Evolutionary conservation across 257 asterid species (phyloP), one percentile per base, ranked within the genome.

Genomic region (Solanum paucissectum): DNA sequence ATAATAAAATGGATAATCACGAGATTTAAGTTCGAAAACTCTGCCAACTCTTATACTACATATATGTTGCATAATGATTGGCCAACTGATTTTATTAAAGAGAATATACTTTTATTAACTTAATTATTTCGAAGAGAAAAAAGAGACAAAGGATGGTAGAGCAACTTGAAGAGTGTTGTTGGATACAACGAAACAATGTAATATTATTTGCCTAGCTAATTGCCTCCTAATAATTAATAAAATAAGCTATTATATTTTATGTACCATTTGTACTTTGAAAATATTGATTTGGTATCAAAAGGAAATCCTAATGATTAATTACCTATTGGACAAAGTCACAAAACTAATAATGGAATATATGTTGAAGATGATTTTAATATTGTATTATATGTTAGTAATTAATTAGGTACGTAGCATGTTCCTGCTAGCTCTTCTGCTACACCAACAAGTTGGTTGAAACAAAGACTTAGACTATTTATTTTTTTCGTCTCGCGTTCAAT

Each of bases 401-500:
- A 34, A 72, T 74, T 74, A 36, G 82, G 82, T 21, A 36, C 13
- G 14, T 20, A 34, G 29, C 81, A 32, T 10, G 83, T 38, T 36
- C 58, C 20, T 75, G 58, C 33, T 5, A 20, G 18, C 82, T 36
- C 49, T 74, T 73, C 10, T 36, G 29, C 29, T 38, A 21, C 33
- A 21, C 33, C 23, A 38, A 76, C 12, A 76, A 38, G 83, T 75
- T 75, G 58, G 21, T 75, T 7, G 5, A 32, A 40, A 23, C 21
- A 75, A 75, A 37, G 12, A 38, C 55, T 75, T 75, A 1, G 29
- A 25, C 9, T 66, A 1, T n/a, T 12, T 66, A 0, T 12, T 25
- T 66, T n/a, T 23, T 25, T 2, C 0, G 8, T 25, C 4, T 2
- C 0, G 9, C 3, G 2, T 25, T 21, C 1, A 0, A 2, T 25